phyloP scores from a whole-genome alignment of 2,329 filamentous ascomycete species.

The Periconia sp. region DNA sequence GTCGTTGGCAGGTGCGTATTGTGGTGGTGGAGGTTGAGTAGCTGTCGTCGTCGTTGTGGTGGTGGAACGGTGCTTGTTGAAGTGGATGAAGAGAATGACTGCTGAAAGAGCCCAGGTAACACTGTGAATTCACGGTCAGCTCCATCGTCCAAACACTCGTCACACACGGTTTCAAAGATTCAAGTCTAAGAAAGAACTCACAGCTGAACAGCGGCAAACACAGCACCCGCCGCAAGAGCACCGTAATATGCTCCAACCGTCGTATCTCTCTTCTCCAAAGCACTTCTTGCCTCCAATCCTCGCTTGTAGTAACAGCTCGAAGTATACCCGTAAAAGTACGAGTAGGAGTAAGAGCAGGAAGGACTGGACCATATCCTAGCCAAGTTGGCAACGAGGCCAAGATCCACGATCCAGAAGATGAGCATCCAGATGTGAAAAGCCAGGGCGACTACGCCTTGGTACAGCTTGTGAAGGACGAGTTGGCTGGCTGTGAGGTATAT shows the following conservation, averaged over 20 bases:
- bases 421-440: slow-evolving; percentile 55
- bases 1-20: slow-evolving; percentile 6
- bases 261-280: slow-evolving; percentile 10
- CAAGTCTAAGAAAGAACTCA: slow-evolving; percentile 13
- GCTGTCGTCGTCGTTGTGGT: not conserved
- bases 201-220: slow-evolving; percentile 30
- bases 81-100: slow-evolving; percentile 3
- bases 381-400: slow-evolving; percentile 28
- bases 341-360: slow-evolving; percentile 10
- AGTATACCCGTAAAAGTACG: slow-evolving; percentile 10
- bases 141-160: no score
- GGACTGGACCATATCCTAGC: slow-evolving; percentile 19
- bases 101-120: slow-evolving; percentile 4
- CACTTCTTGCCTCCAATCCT: not conserved
- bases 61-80: slow-evolving; percentile 8
- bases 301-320: slow-evolving; percentile 10
- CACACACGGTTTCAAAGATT: no score
- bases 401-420: slow-evolving; percentile 54
- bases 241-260: slow-evolving; percentile 23
- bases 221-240: slow-evolving; percentile 23
- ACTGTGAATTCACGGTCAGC: not conserved
- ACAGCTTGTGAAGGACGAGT: slow-evolving; percentile 44
- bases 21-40: not conserved
- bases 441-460: slow-evolving; percentile 59
- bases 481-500: slow-evolving; percentile 54